phyloP scores from a whole-genome alignment of 2,329 filamentous ascomycete species.

The Neonectria hederae region DNA sequence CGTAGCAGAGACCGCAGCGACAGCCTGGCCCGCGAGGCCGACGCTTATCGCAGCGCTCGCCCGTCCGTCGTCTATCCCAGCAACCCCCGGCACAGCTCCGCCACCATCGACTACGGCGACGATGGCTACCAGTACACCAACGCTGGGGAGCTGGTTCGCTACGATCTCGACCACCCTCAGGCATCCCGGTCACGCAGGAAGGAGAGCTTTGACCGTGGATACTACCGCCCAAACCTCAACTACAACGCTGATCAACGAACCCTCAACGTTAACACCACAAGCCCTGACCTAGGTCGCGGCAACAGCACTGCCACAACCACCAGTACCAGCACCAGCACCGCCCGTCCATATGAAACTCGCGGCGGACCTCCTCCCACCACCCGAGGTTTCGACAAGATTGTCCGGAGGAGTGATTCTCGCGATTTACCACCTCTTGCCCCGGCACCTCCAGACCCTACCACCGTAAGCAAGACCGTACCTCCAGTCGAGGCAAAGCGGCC shows the following conservation, averaged over 20 bases:
- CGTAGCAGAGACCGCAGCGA: conserved; percentile 62
- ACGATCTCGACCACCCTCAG: conserved; percentile 66
- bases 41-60: conserved; percentile 59
- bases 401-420: conserved; percentile 58
- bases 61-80: conserved; percentile 57
- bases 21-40: conserved; percentile 52
- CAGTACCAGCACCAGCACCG: conserved; percentile 30
- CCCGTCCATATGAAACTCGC: conserved; percentile 50
- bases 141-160: conserved; percentile 68
- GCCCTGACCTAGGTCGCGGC: conserved; percentile 54
- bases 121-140: conserved; percentile 73
- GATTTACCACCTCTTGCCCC: conserved; percentile 56
- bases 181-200: conserved; percentile 55
- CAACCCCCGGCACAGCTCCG: conserved; percentile 54
- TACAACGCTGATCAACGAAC: conserved; percentile 57
- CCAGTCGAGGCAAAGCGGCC: conserved; percentile 43
- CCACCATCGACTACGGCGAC: conserved; percentile 63
- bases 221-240: conserved; percentile 65
- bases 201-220: conserved; percentile 65
- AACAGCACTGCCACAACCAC: conserved; percentile 46
- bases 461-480: conserved; percentile 30
- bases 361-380: conserved; percentile 73
- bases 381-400: conserved; percentile 75
- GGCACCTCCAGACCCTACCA: conserved; percentile 48
- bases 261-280: conserved; percentile 57